phyloP scores from a whole-genome alignment of 2,329 filamentous ascomycete species.

The Aspergillus sp. region DNA sequence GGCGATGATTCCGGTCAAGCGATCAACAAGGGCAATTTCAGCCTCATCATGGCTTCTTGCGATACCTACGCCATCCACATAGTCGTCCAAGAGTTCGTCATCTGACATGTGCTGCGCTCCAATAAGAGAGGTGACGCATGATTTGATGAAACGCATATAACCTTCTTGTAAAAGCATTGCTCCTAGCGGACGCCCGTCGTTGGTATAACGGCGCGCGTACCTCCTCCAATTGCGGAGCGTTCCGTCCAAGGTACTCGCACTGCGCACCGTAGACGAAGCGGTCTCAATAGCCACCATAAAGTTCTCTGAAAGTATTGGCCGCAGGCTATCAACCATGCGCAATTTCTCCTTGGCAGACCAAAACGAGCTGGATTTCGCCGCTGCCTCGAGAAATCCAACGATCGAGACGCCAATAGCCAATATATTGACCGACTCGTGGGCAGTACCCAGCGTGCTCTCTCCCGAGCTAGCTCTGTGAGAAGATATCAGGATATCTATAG shows the following conservation, averaged over 20 bases:
- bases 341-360: conserved; percentile 79
- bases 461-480: conserved; percentile 62
- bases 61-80: conserved; percentile 64
- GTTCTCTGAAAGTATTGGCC: conserved; percentile 75
- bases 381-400: conserved; percentile 87
- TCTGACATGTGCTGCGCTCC: conserved; percentile 64
- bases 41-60: conserved; percentile 45
- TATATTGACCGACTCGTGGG: conserved; percentile 68
- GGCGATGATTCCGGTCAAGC: conserved; percentile 71
- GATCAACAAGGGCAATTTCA: conserved; percentile 53
- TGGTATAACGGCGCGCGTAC: conserved; percentile 80
- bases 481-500: conserved; percentile 61
- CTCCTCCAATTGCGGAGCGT: conserved; percentile 84
- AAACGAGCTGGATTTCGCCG: conserved; percentile 76
- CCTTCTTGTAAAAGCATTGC: conserved; percentile 89
- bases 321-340: conserved; percentile 71
- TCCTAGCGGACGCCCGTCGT: conserved; percentile 78
- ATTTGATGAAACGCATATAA: conserved; percentile 82
- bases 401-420: conserved; percentile 81
- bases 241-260: conserved; percentile 69
- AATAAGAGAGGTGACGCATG: conserved; percentile 74
- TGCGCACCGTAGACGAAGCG: conserved; percentile 86
- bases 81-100: conserved; percentile 72
- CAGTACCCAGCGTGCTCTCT: conserved; percentile 38
- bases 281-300: conserved; percentile 88